Evolutionary conservation across 495 filamentous ascomycete species (phyloP).

Genomic region (Rhypophila decipiens): DNA sequence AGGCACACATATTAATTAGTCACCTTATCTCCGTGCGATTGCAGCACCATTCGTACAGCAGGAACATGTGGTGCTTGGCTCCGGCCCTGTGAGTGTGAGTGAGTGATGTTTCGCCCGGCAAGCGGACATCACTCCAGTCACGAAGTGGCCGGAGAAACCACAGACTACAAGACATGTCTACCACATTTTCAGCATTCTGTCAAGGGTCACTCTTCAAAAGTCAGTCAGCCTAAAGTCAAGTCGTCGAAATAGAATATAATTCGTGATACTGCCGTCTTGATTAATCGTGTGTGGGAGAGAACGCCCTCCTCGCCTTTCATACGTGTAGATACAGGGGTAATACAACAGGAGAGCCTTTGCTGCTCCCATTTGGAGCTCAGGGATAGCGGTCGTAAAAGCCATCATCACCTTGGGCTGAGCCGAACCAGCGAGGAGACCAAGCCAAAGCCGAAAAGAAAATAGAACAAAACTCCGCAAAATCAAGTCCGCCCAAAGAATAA

Average conservation of each 20-base stretch:
- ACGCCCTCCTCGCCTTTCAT: slow-evolving; percentile 24
- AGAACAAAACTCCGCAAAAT: slow-evolving; percentile 28
- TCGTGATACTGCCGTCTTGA: slow-evolving; percentile 25
- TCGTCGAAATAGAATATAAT: slow-evolving; percentile 3
- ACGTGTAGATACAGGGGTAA: slow-evolving; percentile 35
- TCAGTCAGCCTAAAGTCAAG: neutral
- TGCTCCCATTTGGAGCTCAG: slow-evolving; percentile 16
- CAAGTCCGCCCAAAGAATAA: slow-evolving; percentile 20
- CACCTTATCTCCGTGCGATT: too few species aligned
- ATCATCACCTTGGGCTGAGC: neutral
- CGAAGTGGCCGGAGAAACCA: too few species aligned
- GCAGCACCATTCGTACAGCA: too few species aligned
- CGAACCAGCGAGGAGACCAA: slow-evolving; percentile 19
- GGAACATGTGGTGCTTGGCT: too few species aligned
- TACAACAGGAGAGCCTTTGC: slow-evolving; percentile 12
- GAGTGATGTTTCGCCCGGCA: too few species aligned
- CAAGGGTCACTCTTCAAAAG: too few species aligned
- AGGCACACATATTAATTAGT: too few species aligned
- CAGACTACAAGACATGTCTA: neutral
- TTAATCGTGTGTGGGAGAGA: slow-evolving; percentile 29
- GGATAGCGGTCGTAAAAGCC: slow-evolving; percentile 12
- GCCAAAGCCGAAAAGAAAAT: slow-evolving; percentile 22
- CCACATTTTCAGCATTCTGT: neutral
- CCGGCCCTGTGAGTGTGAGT: too few species aligned
- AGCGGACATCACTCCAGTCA: too few species aligned